These are phyloP conservation scores for Alternaria metachromatica DNA, from an alignment of 2,329 filamentous ascomycete genomes.

Conservation along the genomic window DNA sequence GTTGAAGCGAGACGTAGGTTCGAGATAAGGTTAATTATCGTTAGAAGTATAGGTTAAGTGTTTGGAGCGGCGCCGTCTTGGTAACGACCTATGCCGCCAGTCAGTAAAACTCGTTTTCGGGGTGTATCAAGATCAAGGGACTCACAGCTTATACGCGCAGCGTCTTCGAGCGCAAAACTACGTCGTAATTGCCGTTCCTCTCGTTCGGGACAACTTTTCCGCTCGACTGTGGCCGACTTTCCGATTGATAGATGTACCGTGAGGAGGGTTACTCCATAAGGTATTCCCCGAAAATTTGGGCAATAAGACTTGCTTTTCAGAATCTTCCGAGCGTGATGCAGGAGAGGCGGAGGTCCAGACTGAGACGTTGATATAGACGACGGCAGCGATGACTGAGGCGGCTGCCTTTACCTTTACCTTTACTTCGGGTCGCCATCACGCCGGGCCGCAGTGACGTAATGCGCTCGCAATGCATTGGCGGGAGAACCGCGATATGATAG, in stretches of 20 bases:
- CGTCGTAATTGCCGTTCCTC: fast-evolving
- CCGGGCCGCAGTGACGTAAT: too few relatives aligned
- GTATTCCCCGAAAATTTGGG: too few relatives aligned
- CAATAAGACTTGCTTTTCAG: background rate
- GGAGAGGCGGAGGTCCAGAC: background rate
- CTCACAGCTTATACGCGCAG: background rate
- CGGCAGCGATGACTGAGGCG: background rate
- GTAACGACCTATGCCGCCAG: background rate
- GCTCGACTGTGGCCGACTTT: fast-evolving
- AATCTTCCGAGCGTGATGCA: background rate
- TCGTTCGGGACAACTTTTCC: background rate
- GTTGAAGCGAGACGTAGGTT: background rate
- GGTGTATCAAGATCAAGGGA: background rate
- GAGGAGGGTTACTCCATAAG: background rate
- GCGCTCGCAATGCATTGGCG: background rate
- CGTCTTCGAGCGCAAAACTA: background rate
- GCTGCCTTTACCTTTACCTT: background rate
- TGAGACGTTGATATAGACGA: background rate
- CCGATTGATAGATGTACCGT: background rate
- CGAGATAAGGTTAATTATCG: background rate
- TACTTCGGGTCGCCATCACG: too few relatives aligned
- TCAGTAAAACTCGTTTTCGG: background rate
- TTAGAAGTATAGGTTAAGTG: background rate
- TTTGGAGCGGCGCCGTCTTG: background rate
- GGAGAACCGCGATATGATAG: background rate